These are phyloP conservation scores for Clavispora phyllophila DNA, from an alignment of 805 yeast species.

Conservation along the genomic window DNA sequence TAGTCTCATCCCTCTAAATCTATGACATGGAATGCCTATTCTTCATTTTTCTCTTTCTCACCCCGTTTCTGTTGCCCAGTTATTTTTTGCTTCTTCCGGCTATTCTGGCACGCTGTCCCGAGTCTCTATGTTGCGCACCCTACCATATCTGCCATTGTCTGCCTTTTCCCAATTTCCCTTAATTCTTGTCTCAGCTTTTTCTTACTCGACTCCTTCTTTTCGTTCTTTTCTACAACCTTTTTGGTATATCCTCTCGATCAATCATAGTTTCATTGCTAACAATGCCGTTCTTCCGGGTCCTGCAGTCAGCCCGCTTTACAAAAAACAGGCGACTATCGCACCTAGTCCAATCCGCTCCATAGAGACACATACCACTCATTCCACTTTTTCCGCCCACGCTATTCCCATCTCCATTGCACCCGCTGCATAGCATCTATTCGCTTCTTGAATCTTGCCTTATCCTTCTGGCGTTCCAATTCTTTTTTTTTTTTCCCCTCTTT, in stretches of 20 bases:
- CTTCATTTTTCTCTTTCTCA: neutral
- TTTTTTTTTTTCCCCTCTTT: neutral
- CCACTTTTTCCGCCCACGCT: neutral
- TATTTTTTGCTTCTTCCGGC: neutral
- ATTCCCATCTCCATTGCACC: neutral
- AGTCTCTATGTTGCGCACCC: no score
- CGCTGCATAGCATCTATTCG: neutral
- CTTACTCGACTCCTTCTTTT: no score
- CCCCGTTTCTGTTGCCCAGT: neutral
- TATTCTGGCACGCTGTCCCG: neutral
- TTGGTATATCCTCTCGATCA: no score
- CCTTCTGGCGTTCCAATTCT: neutral
- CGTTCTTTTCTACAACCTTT: no score
- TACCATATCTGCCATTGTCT: no score
- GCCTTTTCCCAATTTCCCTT: no score
- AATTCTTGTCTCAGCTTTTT: no score
- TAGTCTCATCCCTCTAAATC: no score
- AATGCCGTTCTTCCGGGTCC: neutral
- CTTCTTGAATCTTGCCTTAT: neutral
- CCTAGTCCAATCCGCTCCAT: neutral
- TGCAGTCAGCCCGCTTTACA: neutral
- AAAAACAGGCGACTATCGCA: conserved; percentile 1
- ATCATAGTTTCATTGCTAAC: no score
- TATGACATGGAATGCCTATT: no score
- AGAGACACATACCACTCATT: neutral